These are phyloP conservation scores for Euphorbia schlechtendalii DNA, from an alignment of 441 rosid species.

Conservation along the genomic window DNA sequence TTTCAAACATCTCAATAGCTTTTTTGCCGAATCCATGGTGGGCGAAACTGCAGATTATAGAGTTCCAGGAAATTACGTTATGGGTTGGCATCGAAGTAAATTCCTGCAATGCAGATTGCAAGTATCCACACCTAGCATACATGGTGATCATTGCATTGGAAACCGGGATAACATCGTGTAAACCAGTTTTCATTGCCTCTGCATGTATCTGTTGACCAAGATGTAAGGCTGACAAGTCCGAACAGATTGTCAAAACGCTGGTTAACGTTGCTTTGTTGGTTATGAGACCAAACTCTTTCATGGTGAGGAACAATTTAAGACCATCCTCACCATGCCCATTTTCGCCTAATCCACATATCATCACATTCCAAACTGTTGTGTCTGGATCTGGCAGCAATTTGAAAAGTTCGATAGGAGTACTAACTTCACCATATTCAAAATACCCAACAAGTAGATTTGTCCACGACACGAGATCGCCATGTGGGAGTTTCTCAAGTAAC, in stretches of 20 bases:
- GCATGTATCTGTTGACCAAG: slow-evolving; percentile 32
- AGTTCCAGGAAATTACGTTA: slow-evolving; percentile 40
- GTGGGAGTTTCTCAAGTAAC: slow-evolving; percentile 28
- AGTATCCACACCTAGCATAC: slow-evolving; percentile 40
- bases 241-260: slow-evolving; percentile 34
- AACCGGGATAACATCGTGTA: slow-evolving; percentile 23
- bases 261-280: slow-evolving; percentile 37
- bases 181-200: slow-evolving; percentile 23
- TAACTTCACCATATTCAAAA: slow-evolving; percentile 29
- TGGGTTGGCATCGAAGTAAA: slow-evolving; percentile 30
- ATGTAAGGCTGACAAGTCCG: slow-evolving; percentile 26
- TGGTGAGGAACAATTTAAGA: slow-evolving; percentile 25
- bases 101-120: slow-evolving; percentile 29
- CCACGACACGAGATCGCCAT: slow-evolving; percentile 28
- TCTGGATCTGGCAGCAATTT: slow-evolving; percentile 23
- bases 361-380: slow-evolving; percentile 33
- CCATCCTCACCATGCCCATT: slow-evolving; percentile 36
- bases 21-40: slow-evolving; percentile 30
- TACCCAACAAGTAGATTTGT: slow-evolving; percentile 39
- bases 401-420: slow-evolving; percentile 23
- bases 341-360: slow-evolving; percentile 37
- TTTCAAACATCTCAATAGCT: slow-evolving; percentile 35
- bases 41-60: slow-evolving; percentile 35
- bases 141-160: slow-evolving; percentile 37
- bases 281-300: slow-evolving; percentile 26